A percentile compares a stretch with the other conserved stretches of the same genome.
phyloP scores from a whole-genome alignment of 352 stramenopile genomes.

The Globisporangium radiosum region DNA sequence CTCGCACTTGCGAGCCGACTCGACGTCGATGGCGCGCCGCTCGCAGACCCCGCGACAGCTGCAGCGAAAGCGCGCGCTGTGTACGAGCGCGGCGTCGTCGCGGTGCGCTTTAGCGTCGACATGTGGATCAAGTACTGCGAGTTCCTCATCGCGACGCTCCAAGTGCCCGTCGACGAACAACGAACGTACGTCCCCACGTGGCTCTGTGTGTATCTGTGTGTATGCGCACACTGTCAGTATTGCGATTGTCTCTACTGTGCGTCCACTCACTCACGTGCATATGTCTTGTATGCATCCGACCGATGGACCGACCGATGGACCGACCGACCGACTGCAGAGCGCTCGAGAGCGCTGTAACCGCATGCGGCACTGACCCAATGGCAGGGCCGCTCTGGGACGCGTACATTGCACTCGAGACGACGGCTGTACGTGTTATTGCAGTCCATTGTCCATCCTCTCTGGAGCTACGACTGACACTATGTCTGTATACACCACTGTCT shows the following conservation, averaged over 20 bases:
- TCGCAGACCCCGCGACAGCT: slow-evolving; percentile 37
- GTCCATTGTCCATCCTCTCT: background rate
- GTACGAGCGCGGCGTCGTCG: slow-evolving; percentile 64
- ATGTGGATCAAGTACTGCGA: slow-evolving; percentile 86
- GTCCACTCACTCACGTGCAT: background rate
- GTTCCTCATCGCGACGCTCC: slow-evolving; percentile 59
- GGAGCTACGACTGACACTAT: background rate
- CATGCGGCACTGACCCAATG: slow-evolving; percentile 56
- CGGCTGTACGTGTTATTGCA: slow-evolving; percentile 37
- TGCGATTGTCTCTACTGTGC: background rate
- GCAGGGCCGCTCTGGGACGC: slow-evolving; percentile 70
- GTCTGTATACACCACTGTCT: background rate
- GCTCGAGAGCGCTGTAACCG: slow-evolving; percentile 44
- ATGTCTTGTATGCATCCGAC: background rate
- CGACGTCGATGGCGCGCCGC: slow-evolving; percentile 28
- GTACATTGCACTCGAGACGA: slow-evolving; percentile 74
- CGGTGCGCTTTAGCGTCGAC: slow-evolving; percentile 62
- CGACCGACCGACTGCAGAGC: slow-evolving; percentile 25
- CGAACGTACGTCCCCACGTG: slow-evolving; percentile 25
- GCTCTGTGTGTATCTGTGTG: background rate
- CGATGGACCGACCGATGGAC: slow-evolving; percentile 1
- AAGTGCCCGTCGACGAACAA: slow-evolving; percentile 53
- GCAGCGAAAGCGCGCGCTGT: slow-evolving; percentile 40
- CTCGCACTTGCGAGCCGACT: slow-evolving; percentile 27
- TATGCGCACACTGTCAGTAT: background rate